phyloP scores from a whole-genome alignment of 1,284 basidiomycete genomes.

The Boletus semigastroideus region DNA sequence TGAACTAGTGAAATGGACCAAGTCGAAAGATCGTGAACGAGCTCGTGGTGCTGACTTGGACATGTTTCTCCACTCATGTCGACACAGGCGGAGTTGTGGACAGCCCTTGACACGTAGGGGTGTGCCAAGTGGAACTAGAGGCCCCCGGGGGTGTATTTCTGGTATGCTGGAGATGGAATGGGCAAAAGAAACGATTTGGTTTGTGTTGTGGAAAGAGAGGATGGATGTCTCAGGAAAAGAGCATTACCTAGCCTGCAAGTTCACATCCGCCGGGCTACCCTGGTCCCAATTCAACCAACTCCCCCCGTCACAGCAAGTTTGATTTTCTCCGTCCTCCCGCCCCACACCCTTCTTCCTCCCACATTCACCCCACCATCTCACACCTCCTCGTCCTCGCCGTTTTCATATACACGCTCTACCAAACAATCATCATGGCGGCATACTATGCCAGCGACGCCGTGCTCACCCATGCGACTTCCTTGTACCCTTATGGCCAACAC shows the following conservation, averaged over 20 bases:
- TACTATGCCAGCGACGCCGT: constrained; percentile 31
- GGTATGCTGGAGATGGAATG: background rate
- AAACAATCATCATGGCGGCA: constrained; percentile 29
- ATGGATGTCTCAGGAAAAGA: constrained; percentile 18
- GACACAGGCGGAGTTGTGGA: no score
- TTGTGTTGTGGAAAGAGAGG: background rate
- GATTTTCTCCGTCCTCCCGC: constrained; percentile 3
- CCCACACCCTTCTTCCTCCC: constrained; percentile 2
- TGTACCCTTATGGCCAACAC: constrained; percentile 31
- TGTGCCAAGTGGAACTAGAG: background rate
- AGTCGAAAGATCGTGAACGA: background rate
- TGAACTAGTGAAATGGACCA: background rate
- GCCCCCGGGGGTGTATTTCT: background rate
- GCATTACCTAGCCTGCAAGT: constrained; percentile 14
- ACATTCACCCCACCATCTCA: constrained; percentile 1
- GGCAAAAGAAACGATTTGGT: background rate
- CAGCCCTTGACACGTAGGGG: background rate
- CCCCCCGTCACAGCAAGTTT: constrained; percentile 17
- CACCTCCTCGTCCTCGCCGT: constrained; percentile 6
- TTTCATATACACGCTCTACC: constrained; percentile 8
- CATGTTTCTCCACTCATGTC: background rate
- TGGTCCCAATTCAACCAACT: constrained; percentile 14
- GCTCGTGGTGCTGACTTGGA: background rate
- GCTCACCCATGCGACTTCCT: constrained; percentile 32
- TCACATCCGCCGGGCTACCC: constrained; percentile 30